Percentiles rank a stretch among this genome's conserved stretches.
These are phyloP conservation scores for Xylaria acuta DNA, from an alignment of 495 filamentous ascomycete species.

Conservation along the genomic window DNA sequence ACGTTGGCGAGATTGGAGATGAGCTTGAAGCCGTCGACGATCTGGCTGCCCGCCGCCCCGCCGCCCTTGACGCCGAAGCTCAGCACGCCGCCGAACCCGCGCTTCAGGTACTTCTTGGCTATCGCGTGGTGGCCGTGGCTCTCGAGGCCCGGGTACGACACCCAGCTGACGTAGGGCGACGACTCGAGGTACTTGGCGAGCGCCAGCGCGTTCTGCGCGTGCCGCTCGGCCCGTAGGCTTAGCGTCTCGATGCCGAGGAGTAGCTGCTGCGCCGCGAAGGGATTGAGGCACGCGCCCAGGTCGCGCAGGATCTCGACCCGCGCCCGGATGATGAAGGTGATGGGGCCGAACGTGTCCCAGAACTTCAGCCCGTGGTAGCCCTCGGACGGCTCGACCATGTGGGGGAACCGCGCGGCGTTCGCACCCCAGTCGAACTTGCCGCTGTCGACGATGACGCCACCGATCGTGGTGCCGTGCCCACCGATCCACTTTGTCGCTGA, in stretches of 20 bases:
- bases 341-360: slow-evolving; percentile 91
- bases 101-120: slow-evolving; percentile 88
- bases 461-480: slow-evolving; percentile 95
- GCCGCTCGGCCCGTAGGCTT: slow-evolving; percentile 82
- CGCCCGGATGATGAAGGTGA: slow-evolving; percentile 82
- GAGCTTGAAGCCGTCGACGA: slow-evolving; percentile 94
- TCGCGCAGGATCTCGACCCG: slow-evolving; percentile 86
- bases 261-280: slow-evolving; percentile 95
- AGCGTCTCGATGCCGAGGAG: slow-evolving; percentile 91
- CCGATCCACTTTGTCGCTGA: slow-evolving; percentile 99
- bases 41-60: slow-evolving; percentile 75
- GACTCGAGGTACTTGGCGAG: slow-evolving; percentile 85
- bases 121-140: slow-evolving; percentile 78
- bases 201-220: slow-evolving; percentile 82
- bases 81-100: slow-evolving; percentile 90
- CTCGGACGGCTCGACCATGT: slow-evolving; percentile 88
- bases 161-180: slow-evolving; percentile 87
- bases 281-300: slow-evolving; percentile 82
- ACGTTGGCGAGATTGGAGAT: slow-evolving; percentile 90
- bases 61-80: slow-evolving; percentile 95
- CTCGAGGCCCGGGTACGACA: slow-evolving; percentile 89
- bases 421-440: slow-evolving; percentile 98
- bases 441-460: slow-evolving; percentile 85
- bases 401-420: slow-evolving; percentile 85
- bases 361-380: slow-evolving; percentile 98